Evolutionary conservation across 495 filamentous ascomycete species (phyloP), one percentile per base, ranked within the genome.

Genomic region (Jackrogersella minutella): DNA sequence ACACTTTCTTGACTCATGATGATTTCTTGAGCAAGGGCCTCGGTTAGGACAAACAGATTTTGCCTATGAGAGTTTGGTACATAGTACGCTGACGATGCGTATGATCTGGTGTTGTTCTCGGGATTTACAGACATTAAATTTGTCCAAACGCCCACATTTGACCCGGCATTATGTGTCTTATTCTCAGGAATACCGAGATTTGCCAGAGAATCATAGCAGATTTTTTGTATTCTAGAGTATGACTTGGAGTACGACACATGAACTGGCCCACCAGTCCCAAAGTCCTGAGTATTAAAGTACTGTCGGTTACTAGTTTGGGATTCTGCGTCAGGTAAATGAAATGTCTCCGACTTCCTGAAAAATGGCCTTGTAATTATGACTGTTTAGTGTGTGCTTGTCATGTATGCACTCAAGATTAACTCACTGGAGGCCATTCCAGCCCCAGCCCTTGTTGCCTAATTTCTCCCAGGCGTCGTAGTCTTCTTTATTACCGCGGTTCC

Each of bases 401-500:
- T n/a, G n/a, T n/a, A n/a, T 30, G 26, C 7, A 30, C 3, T 19
- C 22, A 5, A 2, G 31, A 5, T 13, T 34, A 30, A 36, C 30
- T 36, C 19, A 36, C 49, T 36, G 17, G 8, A 52, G 16, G 13
- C 31, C 17, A 37, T 36, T 19, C 58, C 58, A 54, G 14, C 40
- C 39, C 58, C 58, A 62, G 7, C 58, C 47, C 11, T 21, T 62
- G 13, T 62, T 62, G 9, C 51, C 24, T 1, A 62, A 6, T 40
- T 28, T 36, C 17, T 61, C 58, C 58, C 39, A 62, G 6, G 50
- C 19, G 14, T 62, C 58, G n/a, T 53, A 31, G 16, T 53, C 47
- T 28, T 46, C 58, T 14, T 28, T 40, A 21, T 47, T 62, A 4
- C 30, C 47, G 3, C 47, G 41, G n/a, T 62, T 62, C 40, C 40